Base-by-base conservation (phyloP, 208 protist species). In the Acanthamoeba castellanii region DNA sequence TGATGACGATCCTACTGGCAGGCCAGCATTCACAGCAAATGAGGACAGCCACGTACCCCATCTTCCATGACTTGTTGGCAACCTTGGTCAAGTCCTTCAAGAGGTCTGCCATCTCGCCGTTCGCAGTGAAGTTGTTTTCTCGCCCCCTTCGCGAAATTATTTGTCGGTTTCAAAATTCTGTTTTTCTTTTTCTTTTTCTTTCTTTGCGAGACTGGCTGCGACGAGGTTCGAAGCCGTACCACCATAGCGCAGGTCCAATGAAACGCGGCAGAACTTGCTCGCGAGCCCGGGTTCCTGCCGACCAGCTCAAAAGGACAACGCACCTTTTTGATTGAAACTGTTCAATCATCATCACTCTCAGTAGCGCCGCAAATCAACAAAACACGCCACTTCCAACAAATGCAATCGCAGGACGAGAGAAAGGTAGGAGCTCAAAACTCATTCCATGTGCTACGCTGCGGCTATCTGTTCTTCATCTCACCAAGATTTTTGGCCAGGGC, bases 21-120 rank as follows among this genome's bases (percentile, higher is more conserved):
- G 37, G 2, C 66, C 13, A 74, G 66, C 32, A 5, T 74, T n/a
- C 1, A 8, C 1, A 30, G 25, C 27, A 25, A 25, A 74, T 1
- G 32, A 74, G 32, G 30, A 27, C 11, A 74, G 66, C 13, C 1
- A 30, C 9, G 66, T 25, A 74, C 66, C 66, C 66, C 66, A 74
- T 74, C 27, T 74, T 74, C 66, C 66, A 74, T 74, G 66, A 74
- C 27, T 74, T 74, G 66, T 74, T 74, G 66, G 66, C 66, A 11
- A 74, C 66, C 66, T n/a, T 42, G 25, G 9, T 74, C 11, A 74
- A 25, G 66, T 74, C 66, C 32, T 74, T 74, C n/a, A 20, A 74
- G 66, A 74, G 66, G 1, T 74, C 66, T 74, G 25, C 32, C 66
- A 74, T 74, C 66, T 42, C 66, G 13, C 27, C n/a, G 13, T 5